Evolutionary conservation across 176 grass and related monocot genomes (phyloP).

Genomic region (Elaeis guineensis): DNA sequence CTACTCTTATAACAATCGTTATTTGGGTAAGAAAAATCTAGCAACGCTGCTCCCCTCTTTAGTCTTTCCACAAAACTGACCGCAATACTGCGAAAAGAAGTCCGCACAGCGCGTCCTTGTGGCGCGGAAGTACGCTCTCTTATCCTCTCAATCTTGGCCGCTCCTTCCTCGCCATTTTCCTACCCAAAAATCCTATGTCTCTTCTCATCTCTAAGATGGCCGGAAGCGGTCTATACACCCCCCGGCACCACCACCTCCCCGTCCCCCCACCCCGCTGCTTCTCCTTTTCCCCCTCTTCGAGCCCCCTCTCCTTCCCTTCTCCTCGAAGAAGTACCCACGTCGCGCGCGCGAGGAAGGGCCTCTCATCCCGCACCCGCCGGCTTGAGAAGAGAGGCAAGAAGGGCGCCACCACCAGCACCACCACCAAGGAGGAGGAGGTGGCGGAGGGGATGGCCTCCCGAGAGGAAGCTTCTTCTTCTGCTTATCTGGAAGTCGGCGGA

Average conservation of each 20-base stretch:
- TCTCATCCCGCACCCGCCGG: conserved; percentile 77
- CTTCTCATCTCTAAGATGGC: conserved; percentile 26
- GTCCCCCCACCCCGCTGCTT: neutral
- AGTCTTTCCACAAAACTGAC: too few species aligned
- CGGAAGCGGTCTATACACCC: conserved; percentile 21
- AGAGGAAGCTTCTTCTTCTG: conserved; percentile 11
- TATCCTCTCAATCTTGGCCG: conserved; percentile 21
- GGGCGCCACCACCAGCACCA: conserved; percentile 24
- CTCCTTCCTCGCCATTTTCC: neutral
- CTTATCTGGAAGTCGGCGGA: neutral
- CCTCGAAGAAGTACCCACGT: conserved; percentile 32
- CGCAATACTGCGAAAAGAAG: too few species aligned
- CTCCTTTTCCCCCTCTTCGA: neutral
- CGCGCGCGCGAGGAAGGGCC: conserved; percentile 50
- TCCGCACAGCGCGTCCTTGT: conserved; percentile 6
- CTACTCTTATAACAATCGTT: too few species aligned
- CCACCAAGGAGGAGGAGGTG: conserved; percentile 19
- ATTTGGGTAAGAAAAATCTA: too few species aligned
- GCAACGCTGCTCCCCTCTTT: too few species aligned
- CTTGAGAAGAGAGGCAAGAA: conserved; percentile 80
- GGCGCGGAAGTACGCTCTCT: neutral
- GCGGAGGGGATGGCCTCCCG: conserved; percentile 4
- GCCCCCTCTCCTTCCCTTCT: neutral
- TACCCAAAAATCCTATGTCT: conserved; percentile 40
- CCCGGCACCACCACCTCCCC: conserved; percentile 7